Evolutionary conservation across 2,329 filamentous ascomycete genomes (phyloP).

Genomic region (Epichloe festucae): DNA sequence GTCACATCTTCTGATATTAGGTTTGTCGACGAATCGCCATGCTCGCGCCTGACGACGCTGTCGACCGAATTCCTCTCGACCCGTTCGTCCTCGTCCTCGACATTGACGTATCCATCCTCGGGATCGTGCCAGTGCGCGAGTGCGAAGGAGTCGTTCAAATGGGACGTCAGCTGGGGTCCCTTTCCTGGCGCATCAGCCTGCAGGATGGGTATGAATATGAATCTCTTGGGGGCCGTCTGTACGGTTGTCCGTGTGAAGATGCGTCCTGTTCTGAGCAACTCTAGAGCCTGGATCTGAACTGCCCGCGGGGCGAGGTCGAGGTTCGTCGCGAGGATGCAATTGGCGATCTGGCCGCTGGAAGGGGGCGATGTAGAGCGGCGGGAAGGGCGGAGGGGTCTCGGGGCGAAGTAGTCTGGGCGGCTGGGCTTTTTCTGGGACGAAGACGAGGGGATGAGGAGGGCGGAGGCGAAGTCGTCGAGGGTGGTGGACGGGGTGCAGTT

Average conservation of each 20-base stretch:
- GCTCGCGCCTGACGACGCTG: constrained; percentile 31
- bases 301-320: constrained; percentile 59
- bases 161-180: constrained; percentile 34
- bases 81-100: constrained; percentile 46
- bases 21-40: constrained; percentile 11
- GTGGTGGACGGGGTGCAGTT: constrained; percentile 62
- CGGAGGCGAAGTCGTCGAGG: constrained; percentile 66
- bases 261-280: constrained; percentile 69
- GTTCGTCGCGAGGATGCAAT: constrained; percentile 71
- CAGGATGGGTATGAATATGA: constrained; percentile 69
- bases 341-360: constrained; percentile 45
- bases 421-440: constrained; percentile 11
- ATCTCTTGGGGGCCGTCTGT: constrained; percentile 61
- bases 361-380: constrained; percentile 17
- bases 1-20: constrained; percentile 31
- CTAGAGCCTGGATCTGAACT: constrained; percentile 68
- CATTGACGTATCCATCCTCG: constrained; percentile 58
- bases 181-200: constrained; percentile 30
- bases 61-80: constrained; percentile 18
- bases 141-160: constrained; percentile 73
- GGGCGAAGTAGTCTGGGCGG: constrained; percentile 18
- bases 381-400: constrained; percentile 10
- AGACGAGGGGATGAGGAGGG: constrained; percentile 40
- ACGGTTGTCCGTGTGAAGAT: constrained; percentile 65
- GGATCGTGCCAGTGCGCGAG: constrained; percentile 75